Base-by-base conservation (phyloP, 1,284 basidiomycete species). In the Leucoagaricus sp. region DNA sequence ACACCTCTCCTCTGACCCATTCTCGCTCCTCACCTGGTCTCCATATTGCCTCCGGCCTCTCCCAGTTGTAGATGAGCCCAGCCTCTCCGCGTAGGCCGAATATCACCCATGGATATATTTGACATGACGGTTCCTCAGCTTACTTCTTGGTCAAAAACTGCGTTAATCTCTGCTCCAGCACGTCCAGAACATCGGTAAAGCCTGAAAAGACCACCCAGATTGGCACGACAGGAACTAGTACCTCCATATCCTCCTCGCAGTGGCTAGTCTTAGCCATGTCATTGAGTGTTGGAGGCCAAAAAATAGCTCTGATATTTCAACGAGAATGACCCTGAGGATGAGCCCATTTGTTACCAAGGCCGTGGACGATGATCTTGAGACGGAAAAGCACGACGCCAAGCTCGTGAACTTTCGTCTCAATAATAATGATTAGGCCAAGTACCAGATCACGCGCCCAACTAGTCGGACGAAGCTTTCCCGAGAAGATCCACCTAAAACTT, bases 261-360 rank as follows among this genome's bases (percentile, higher is more conserved):
- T 99, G 49, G 97, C 96, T 41, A 93, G 91, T 64, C 86, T 99
- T 59, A 93, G 90, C 70, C 91, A 97, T 55, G 96, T 99, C 28
- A 88, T 98, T 58, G 97, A 98, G 68, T 99, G 97, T 99, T 96
- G 96, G 94, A 98, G 71, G 96, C 96, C 15, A 97, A 99, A 76
- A 96, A 96, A 68, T 94, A 96, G 61, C 99, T 99, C 73, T 99
- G 97, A 97, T 97, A 98, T 67, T 98, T 98, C 68, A 91, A 96
- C 68, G 94, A 96, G 59, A 92, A 95, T 59, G 87, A 89, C 58
- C 94, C 95, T 65, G 82, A 86, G 66, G 93, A 95, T 52, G 95
- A 97, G 63, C 91, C 91, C 1, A 60, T 96, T 96, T 67, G 91
- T 97, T 55, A 87, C 93, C 67, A 95, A 95, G 67, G 87, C 93